Evolutionary conservation across 2,329 filamentous ascomycete species (phyloP), one percentile per base, ranked within the genome.

Genomic region (Lizonia empirigonia): DNA sequence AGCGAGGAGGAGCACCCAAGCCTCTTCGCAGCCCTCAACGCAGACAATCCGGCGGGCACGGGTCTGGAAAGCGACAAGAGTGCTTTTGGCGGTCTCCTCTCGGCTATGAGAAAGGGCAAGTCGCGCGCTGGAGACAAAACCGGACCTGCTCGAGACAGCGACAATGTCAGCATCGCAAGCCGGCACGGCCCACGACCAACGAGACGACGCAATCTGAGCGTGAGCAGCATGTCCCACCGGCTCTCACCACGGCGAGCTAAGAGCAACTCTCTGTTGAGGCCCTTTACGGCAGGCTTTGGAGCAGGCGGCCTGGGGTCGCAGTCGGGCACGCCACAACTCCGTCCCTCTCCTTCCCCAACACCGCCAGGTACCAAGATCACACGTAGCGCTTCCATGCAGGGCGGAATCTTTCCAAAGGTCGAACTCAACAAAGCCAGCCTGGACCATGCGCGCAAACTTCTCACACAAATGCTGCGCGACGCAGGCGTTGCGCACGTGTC

Each of bases 1-100:
- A 97, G 91, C 64, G 93, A 89, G 29, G 92, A 96, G 63, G 92
- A 99, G 59, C 90, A 95, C 63, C 87, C 92, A 74, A 92, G 88
- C 66, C 87, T 97, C 10, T 89, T 96, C 73, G 76, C 82, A 18
- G 86, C 89, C 1, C 85, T 91, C n/a, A 85, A 82, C 49, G 82
- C 82, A 37, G 85, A 87, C 50, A 76, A 84, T 16, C 80, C 85
- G 9, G 81, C 70, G 12, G 64, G 85, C 13, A 81, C 85, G 15
- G 88, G 83, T 54, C 72, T 76, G 20, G 91, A 96, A 41, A 84
- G 84, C 45, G 92, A 96, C 55, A 89, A 84, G 63, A 77, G 85
- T 29, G 88, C 84, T 2, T 85, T 96, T 56, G 85, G 87, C 5
- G 85, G 89, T 0, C 82, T 91, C 29, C 74, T 95, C 50, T 85